Base-by-base conservation (phyloP, 192 early-diverging fungal species). In the Podila clonocystis region DNA sequence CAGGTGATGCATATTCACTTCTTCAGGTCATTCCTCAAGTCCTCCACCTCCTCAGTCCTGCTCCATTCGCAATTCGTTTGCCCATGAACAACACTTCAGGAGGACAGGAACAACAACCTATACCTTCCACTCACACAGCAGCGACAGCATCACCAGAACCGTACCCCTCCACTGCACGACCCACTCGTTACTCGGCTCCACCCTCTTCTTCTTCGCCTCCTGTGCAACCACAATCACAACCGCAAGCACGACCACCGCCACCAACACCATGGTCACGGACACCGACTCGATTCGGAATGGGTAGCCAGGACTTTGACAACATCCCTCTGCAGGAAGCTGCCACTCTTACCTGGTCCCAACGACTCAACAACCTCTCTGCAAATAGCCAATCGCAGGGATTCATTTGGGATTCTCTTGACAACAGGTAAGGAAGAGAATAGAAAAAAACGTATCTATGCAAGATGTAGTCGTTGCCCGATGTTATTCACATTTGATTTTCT, bases 321-420 rank as follows among this genome's bases (percentile, higher is more conserved):
- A 33, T 24, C 24, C n/a, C 52, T 34, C n/a, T 62, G n/a, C 50
- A 50, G 7, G 22, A 60, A 11, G 20, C 24, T 9, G 0, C 34
- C 12, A 72, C 50, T 12, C 29, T 62, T 6, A 68, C 76, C 41
- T 79, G 76, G 76, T 36, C 75, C 17, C 68, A 70, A 22, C 68
- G 75, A 20, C 38, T 79, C 15, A 65, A 79, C n/a, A 55, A 63
- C 30, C 38, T 68, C 11, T 55, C 69, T 6, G 15, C 29, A n/a
- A 28, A 20, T 4, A 38, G 24, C 29, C 60, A 64, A 60, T 63
- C 70, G n/a, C 58, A 79, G 9, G 76, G 76, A 2, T 79, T 79
- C 29, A 79, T 79, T 29, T 79, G 76, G 76, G 76, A 79, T 31
- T 79, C 76, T 5, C 70, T 79, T 13, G 76, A 79, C 29, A 65